Percentiles rank a stretch among this genome's conserved stretches.
phyloP scores from a whole-genome alignment of 1,139 yeast genomes.

The Hansenula lynferdii region DNA sequence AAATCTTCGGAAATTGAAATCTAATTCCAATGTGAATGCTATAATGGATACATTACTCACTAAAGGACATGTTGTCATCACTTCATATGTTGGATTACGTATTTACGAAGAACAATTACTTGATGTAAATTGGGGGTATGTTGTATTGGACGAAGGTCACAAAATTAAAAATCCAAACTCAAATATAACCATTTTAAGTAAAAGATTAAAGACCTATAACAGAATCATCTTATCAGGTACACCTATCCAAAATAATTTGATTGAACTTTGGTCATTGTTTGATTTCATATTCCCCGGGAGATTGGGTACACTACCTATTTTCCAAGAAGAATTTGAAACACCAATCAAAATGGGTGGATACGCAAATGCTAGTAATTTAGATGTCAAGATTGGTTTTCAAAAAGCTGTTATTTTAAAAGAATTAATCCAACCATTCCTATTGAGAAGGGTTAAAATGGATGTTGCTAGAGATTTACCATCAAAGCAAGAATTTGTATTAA shows the following conservation, averaged over 20 bases:
- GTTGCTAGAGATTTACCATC: slow-evolving; percentile 97
- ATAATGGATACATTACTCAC: slow-evolving; percentile 28
- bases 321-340: slow-evolving; percentile 84
- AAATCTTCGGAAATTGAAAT: slow-evolving; percentile 23
- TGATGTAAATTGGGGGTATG: slow-evolving; percentile 84
- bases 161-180: slow-evolving; percentile 94
- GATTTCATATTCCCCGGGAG: slow-evolving; percentile 95
- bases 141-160: slow-evolving; percentile 93
- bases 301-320: slow-evolving; percentile 90
- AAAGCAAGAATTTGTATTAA: slow-evolving; percentile 89
- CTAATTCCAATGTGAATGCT: slow-evolving; percentile 22
- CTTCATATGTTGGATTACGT: slow-evolving; percentile 88
- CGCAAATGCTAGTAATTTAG: slow-evolving; percentile 93
- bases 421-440: slow-evolving; percentile 80
- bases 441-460: slow-evolving; percentile 84
- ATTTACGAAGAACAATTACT: slow-evolving; percentile 67
- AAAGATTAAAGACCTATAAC: slow-evolving; percentile 75
- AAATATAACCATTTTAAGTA: slow-evolving; percentile 80
- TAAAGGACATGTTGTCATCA: slow-evolving; percentile 78
- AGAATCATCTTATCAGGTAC: slow-evolving; percentile 90
- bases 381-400: slow-evolving; percentile 93
- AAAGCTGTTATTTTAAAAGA: slow-evolving; percentile 92
- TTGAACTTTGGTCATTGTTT: slow-evolving; percentile 91
- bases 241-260: slow-evolving; percentile 89
- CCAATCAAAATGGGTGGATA: slow-evolving; percentile 98